These are phyloP conservation scores for Phoma sp. DNA, from an alignment of 2,329 filamentous ascomycete genomes.

Conservation along the genomic window DNA sequence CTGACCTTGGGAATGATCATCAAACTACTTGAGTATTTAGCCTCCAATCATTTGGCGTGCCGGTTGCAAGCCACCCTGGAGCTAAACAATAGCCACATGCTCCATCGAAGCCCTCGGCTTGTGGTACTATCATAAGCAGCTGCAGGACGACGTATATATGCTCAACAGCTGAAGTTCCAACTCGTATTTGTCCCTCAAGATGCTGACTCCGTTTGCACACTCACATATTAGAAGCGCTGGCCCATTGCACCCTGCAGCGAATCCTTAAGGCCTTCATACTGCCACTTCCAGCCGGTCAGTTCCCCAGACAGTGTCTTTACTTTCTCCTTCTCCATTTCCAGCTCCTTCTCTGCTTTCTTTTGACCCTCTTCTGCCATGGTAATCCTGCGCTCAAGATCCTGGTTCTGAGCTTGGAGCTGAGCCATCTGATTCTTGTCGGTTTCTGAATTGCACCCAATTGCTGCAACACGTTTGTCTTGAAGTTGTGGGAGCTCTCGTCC, in stretches of 20 bases:
- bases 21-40: no score
- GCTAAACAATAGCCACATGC: no score
- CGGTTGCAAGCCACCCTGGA: no score
- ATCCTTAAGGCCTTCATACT: constrained; percentile 1
- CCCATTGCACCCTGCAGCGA: neutral
- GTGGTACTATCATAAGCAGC: no score
- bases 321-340: neutral
- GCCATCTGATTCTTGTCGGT: neutral
- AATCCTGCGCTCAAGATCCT: neutral
- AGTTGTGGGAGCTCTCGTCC: constrained; percentile 10
- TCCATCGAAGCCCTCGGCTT: neutral
- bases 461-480: neutral
- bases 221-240: neutral
- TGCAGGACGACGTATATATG: no score
- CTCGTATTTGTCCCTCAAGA: no score
- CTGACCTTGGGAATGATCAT: no score
- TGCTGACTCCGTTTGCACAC: no score
- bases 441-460: neutral
- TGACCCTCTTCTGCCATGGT: neutral
- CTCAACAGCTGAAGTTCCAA: no score
- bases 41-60: no score
- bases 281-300: neutral
- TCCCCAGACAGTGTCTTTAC: neutral
- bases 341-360: neutral
- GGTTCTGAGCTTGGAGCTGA: neutral